phyloP scores from a whole-genome alignment of 768 basidiomycete genomes.

The Porphyrellus cyaneotinctus region DNA sequence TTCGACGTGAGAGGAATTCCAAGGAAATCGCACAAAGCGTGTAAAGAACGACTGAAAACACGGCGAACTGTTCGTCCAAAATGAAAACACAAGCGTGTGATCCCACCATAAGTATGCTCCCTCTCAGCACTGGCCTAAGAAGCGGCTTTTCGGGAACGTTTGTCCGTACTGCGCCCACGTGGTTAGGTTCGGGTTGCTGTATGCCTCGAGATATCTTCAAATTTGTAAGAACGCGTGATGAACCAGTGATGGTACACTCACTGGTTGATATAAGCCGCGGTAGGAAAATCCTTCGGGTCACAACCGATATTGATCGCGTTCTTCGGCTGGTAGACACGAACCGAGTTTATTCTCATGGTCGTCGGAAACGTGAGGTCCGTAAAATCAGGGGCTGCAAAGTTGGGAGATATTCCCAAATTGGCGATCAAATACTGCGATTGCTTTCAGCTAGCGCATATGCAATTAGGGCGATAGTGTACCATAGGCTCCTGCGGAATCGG shows the following conservation, averaged over 20 bases:
- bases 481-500: slow-evolving; percentile 82
- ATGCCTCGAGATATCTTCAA: slow-evolving; percentile 59
- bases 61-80: slow-evolving; percentile 7
- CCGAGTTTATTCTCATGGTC: slow-evolving; percentile 76
- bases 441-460: background rate
- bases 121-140: slow-evolving; percentile 54
- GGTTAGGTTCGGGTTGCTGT: slow-evolving; percentile 76
- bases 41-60: slow-evolving; percentile 22
- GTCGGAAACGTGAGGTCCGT: slow-evolving; percentile 68
- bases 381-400: slow-evolving; percentile 75
- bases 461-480: slow-evolving; percentile 38
- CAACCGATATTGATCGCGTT: slow-evolving; percentile 76
- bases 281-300: slow-evolving; percentile 76
- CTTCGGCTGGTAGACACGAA: slow-evolving; percentile 85
- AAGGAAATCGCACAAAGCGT: slow-evolving; percentile 6
- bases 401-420: slow-evolving; percentile 81
- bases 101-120: slow-evolving; percentile 2
- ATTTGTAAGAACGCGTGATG: slow-evolving; percentile 1
- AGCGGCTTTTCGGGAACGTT: slow-evolving; percentile 63
- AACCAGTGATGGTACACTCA: slow-evolving; percentile 28
- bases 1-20: background rate
- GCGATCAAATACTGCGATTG: slow-evolving; percentile 67
- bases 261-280: slow-evolving; percentile 74
- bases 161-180: slow-evolving; percentile 66
- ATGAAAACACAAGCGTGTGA: slow-evolving; percentile 8